These are phyloP conservation scores for Margaritispora aquatica DNA, from an alignment of 495 filamentous ascomycete genomes.

Conservation along the genomic window DNA sequence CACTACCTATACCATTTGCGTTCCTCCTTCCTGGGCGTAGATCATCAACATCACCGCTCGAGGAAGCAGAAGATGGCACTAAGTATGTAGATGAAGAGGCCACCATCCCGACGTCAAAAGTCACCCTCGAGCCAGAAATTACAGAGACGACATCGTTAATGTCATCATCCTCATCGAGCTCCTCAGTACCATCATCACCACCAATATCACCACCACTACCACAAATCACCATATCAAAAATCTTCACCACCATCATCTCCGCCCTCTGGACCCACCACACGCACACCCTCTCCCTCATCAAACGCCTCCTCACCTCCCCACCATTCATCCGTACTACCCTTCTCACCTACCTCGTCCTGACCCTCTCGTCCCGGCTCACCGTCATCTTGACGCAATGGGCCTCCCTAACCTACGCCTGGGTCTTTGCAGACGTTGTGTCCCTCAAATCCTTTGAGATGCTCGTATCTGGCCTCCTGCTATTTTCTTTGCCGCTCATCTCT, in stretches of 20 bases:
- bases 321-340: neutral
- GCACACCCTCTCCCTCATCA: slow-evolving; percentile 4
- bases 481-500: slow-evolving; percentile 4
- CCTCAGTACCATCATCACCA: neutral
- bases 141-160: neutral
- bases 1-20: neutral
- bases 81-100: neutral
- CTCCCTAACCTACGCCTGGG: slow-evolving; percentile 3
- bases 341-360: slow-evolving; percentile 3
- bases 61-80: neutral
- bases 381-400: slow-evolving; percentile 6
- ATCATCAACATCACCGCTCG: neutral
- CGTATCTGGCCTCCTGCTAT: slow-evolving; percentile 1
- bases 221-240: too few relatives aligned
- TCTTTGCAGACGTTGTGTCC: slow-evolving; percentile 4
- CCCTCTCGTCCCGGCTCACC: neutral
- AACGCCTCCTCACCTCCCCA: slow-evolving; percentile 1
- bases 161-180: neutral
- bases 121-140: neutral
- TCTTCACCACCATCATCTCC: neutral
- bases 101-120: neutral
- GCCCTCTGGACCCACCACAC: neutral
- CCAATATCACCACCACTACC: neutral
- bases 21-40: neutral
- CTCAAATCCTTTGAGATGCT: slow-evolving; percentile 1